A percentile compares a stretch with the other conserved stretches of the same genome.
These are phyloP conservation scores for Teratosphaeria nubilosa DNA, from an alignment of 2,329 filamentous ascomycete species.

Conservation along the genomic window DNA sequence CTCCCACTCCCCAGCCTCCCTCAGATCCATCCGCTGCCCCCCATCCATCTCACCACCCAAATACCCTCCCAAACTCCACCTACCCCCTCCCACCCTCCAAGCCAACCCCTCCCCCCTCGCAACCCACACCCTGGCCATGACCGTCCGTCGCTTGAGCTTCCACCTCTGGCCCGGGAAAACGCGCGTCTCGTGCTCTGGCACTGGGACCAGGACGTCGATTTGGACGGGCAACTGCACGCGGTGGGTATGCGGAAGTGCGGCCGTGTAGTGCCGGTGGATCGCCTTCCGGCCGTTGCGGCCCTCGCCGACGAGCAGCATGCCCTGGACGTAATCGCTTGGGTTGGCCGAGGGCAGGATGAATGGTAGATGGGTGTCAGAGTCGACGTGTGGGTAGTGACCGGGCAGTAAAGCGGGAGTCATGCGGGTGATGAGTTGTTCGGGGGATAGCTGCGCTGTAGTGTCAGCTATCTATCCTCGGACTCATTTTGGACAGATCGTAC, in stretches of 20 bases:
- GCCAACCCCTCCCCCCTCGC: no score
- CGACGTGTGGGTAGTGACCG: conserved; percentile 12
- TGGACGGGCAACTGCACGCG: conserved; percentile 12
- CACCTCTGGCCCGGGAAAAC: conserved; percentile 2
- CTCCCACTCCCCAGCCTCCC: background rate
- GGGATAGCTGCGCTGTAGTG: background rate
- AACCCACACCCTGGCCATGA: conserved; percentile 12
- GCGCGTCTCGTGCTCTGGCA: background rate
- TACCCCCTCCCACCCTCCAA: conserved; percentile 1
- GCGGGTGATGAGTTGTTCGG: conserved; percentile 9
- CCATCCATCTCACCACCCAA: conserved; percentile 5
- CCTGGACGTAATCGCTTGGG: conserved; percentile 14
- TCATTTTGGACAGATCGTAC: conserved; percentile 3
- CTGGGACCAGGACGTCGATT: conserved; percentile 12
- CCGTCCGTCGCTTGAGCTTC: conserved; percentile 8
- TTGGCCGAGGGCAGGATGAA: conserved; percentile 12
- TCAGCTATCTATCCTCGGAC: background rate
- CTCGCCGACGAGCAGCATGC: conserved; percentile 20
- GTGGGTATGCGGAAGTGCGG: conserved; percentile 4
- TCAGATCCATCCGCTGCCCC: background rate
- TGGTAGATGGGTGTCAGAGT: conserved; percentile 10
- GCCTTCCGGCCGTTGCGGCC: conserved; percentile 9
- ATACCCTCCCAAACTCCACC: conserved; percentile 17
- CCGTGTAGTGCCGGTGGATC: conserved; percentile 17
- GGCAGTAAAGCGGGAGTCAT: conserved; percentile 21